A percentile compares a stretch with the other conserved stretches of the same genome.
Evolutionary conservation across 176 grass and related monocot species (phyloP).

Genomic region (Ensete ventricosum): DNA sequence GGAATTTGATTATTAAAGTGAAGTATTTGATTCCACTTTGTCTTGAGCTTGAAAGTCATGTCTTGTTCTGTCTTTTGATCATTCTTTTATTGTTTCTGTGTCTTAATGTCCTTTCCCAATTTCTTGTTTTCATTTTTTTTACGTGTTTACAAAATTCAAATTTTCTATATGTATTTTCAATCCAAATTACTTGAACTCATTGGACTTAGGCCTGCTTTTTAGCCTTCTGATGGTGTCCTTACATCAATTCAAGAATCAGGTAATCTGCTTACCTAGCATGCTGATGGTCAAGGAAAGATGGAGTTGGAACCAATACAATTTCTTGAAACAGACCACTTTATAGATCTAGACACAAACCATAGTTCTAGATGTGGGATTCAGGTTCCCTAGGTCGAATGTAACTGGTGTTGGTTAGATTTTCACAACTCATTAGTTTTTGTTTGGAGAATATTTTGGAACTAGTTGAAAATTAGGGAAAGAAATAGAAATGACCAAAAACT

Average conservation of each 20-base stretch:
- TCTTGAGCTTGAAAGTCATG: neutral
- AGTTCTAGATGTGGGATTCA: neutral
- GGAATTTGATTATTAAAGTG: neutral
- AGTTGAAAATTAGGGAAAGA: too few relatives aligned
- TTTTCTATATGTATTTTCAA: too few relatives aligned
- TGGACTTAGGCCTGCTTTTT: neutral
- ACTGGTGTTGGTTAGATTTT: neutral
- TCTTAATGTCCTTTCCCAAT: neutral
- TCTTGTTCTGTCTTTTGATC: neutral
- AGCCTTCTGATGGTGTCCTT: neutral
- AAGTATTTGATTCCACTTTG: neutral
- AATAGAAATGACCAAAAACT: neutral
- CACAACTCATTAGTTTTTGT: neutral
- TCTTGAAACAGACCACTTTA: neutral
- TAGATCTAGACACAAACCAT: neutral
- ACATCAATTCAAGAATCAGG: neutral
- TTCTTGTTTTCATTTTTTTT: neutral
- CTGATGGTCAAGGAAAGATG: neutral
- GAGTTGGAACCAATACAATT: neutral
- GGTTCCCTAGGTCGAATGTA: neutral
- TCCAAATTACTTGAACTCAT: neutral
- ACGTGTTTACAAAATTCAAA: neutral
- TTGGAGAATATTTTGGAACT: too few relatives aligned
- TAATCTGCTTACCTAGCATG: neutral
- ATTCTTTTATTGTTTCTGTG: neutral